These are phyloP conservation scores for Cadophora sp. DNA, from an alignment of 2,329 filamentous ascomycete genomes.

Conservation along the genomic window DNA sequence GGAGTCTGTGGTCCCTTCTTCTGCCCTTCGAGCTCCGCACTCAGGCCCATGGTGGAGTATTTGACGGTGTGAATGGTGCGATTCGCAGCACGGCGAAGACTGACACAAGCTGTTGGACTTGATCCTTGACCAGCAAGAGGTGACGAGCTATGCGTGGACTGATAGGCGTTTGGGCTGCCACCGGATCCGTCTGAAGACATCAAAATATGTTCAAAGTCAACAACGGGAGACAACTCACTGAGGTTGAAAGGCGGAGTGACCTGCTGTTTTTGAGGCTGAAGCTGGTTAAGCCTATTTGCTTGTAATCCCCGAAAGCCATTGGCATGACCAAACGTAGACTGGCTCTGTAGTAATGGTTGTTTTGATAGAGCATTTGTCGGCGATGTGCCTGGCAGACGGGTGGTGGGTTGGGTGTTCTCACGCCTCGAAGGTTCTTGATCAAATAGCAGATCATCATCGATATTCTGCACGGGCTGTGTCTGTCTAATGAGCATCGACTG, in stretches of 20 bases:
- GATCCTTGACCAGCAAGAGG: slow-evolving; percentile 34
- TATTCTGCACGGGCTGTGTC: background rate
- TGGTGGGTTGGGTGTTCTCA: background rate
- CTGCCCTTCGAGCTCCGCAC: slow-evolving; percentile 9
- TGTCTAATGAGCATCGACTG: slow-evolving; percentile 26
- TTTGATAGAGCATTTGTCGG: background rate
- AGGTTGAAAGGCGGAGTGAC: slow-evolving; percentile 40
- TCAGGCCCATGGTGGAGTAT: slow-evolving; percentile 3
- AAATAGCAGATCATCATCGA: background rate
- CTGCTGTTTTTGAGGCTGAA: slow-evolving; percentile 39
- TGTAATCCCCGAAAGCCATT: slow-evolving; percentile 31
- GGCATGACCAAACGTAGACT: background rate
- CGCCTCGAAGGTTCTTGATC: background rate
- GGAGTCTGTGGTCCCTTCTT: slow-evolving; percentile 25
- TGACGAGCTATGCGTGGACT: slow-evolving; percentile 29
- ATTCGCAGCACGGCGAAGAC: slow-evolving; percentile 34
- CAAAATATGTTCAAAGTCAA: slow-evolving; percentile 20
- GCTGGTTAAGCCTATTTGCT: slow-evolving; percentile 27
- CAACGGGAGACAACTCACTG: slow-evolving; percentile 32
- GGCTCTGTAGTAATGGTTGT: background rate
- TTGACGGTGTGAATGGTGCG: slow-evolving; percentile 17
- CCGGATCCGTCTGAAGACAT: slow-evolving; percentile 33
- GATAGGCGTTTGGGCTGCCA: slow-evolving; percentile 27
- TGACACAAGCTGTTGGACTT: slow-evolving; percentile 41
- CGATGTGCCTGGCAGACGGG: background rate